These are phyloP conservation scores for Hansenula anomala DNA, from an alignment of 1,139 yeast species.

Conservation along the genomic window DNA sequence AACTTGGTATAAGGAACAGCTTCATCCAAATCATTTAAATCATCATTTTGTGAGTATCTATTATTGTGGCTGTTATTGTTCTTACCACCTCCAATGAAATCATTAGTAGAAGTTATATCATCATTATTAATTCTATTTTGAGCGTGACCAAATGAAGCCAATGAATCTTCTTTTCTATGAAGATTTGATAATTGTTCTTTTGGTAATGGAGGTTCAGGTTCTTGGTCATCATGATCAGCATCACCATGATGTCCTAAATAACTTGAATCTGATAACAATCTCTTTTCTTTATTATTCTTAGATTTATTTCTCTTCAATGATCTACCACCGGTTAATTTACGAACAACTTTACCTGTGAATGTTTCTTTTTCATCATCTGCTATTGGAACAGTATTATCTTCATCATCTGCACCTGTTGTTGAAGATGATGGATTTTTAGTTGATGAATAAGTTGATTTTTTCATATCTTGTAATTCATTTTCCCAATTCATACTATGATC, in stretches of 20 bases:
- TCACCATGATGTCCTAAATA: slow-evolving; percentile 1
- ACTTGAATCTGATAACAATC: slow-evolving; percentile 12
- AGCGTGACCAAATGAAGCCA: slow-evolving; percentile 15
- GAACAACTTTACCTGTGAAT: slow-evolving; percentile 29
- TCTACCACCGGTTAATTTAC: slow-evolving; percentile 24
- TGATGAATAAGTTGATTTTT: slow-evolving; percentile 8
- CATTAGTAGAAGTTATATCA: slow-evolving; percentile 15
- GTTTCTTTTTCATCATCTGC: slow-evolving; percentile 23
- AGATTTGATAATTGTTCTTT: background rate
- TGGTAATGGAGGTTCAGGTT: slow-evolving; percentile 8
- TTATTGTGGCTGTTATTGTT: slow-evolving; percentile 3
- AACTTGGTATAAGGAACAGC: slow-evolving; percentile 2
- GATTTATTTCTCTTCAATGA: slow-evolving; percentile 17
- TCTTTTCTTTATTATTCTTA: slow-evolving; percentile 6
- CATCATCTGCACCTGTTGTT: slow-evolving; percentile 10
- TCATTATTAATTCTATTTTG: slow-evolving; percentile 6
- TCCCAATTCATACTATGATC: slow-evolving; percentile 73
- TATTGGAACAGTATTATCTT: slow-evolving; percentile 11
- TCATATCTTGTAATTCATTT: slow-evolving; percentile 39
- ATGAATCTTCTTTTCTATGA: slow-evolving; percentile 13
- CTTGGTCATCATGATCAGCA: slow-evolving; percentile 1
- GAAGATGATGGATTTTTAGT: slow-evolving; percentile 7
- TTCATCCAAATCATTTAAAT: background rate
- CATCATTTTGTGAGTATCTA: slow-evolving; percentile 2
- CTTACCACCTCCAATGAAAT: slow-evolving; percentile 10